Conservation (phyloP, 2,329 filamentous ascomycete species). For the Alternaria sp. region DNA sequence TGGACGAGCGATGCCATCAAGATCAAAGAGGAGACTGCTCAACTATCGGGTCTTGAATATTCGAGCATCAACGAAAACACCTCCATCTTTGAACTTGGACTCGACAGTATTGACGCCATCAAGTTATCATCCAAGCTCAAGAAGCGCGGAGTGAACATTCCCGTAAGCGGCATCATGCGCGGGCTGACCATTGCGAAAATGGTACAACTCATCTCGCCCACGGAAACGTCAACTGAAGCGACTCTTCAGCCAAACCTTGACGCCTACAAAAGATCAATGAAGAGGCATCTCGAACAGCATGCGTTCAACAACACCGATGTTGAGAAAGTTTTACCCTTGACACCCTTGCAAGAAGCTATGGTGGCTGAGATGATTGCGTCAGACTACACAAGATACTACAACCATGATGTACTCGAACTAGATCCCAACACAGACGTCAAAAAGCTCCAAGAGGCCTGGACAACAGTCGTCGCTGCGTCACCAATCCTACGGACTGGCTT, state of each 20-base stretch:
- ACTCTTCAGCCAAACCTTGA: constrained; percentile 21
- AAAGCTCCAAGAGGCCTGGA: constrained; percentile 68
- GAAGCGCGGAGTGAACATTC: constrained; percentile 63
- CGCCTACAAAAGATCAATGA: constrained; percentile 41
- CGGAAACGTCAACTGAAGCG: not conserved
- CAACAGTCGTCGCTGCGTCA: constrained; percentile 62
- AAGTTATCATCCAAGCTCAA: constrained; percentile 78
- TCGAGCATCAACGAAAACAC: constrained; percentile 63
- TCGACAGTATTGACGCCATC: constrained; percentile 92
- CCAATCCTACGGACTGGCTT: constrained; percentile 82
- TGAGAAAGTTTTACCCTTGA: constrained; percentile 73
- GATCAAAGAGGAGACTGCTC: constrained; percentile 69
- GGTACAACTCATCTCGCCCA: constrained; percentile 35
- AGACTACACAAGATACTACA: constrained; percentile 79
- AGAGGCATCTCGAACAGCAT: constrained; percentile 49
- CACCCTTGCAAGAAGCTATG: constrained; percentile 87
- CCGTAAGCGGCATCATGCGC: constrained; percentile 80
- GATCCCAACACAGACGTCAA: constrained; percentile 60
- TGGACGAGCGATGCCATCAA: constrained; percentile 64
- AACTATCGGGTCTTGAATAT: constrained; percentile 62
- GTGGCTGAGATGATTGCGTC: constrained; percentile 81
- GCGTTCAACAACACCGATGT: constrained; percentile 49
- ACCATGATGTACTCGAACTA: constrained; percentile 77
- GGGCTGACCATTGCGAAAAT: constrained; percentile 72
- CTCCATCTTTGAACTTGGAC: constrained; percentile 79